Conservation (phyloP, 768 basidiomycete species). For the Mycena crocata region DNA sequence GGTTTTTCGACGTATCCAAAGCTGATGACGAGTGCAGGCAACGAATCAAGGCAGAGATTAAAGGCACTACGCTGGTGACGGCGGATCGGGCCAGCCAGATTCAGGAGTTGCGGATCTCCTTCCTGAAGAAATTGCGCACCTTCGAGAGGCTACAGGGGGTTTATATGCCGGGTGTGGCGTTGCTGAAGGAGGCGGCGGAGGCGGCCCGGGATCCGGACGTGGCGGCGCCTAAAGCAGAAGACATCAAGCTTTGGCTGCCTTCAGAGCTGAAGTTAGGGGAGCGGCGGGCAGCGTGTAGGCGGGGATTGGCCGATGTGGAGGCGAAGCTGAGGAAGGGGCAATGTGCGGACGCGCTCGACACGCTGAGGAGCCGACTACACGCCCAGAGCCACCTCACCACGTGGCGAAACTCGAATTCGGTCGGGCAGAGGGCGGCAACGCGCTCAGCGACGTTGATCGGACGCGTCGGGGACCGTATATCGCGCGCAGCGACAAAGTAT, state of each 20-base stretch:
- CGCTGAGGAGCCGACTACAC: conserved; percentile 10
- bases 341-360: conserved; percentile 1
- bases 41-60: background rate
- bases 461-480: conserved; percentile 16
- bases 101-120: background rate
- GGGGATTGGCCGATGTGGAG: background rate
- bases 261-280: background rate
- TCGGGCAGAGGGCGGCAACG: conserved; percentile 15
- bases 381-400: conserved; percentile 17
- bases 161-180: conserved; percentile 13
- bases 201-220: background rate
- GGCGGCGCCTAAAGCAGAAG: conserved; percentile 9
- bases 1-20: background rate
- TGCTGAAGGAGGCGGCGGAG: conserved; percentile 7
- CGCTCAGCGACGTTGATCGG: conserved; percentile 20
- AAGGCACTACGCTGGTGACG: background rate
- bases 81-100: conserved; percentile 9
- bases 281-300: background rate
- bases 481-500: background rate
- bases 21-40: background rate
- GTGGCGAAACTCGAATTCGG: conserved; percentile 5
- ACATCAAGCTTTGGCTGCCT: conserved; percentile 23
- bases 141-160: conserved; percentile 3
- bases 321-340: conserved; percentile 9
- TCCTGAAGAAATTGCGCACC: background rate